phyloP scores from a whole-genome alignment of 2,329 filamentous ascomycete species.

The Blastomyces silverae region DNA sequence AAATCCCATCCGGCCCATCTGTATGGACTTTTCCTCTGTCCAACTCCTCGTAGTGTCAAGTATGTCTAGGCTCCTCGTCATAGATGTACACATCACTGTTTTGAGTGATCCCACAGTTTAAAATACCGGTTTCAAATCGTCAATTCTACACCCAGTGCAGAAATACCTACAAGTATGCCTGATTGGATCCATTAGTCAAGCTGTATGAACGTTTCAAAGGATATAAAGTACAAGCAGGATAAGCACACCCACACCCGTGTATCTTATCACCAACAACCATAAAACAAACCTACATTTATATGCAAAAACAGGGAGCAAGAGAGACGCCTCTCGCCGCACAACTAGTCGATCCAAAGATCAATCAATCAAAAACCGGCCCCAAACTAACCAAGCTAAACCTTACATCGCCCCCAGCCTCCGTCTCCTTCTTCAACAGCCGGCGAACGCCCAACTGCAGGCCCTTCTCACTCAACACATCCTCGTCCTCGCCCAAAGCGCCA shows the following conservation, averaged over 20 bases:
- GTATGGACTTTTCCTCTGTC: neutral
- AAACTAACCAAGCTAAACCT: constrained; percentile 58
- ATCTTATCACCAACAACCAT: neutral
- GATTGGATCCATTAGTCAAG: constrained; percentile 3
- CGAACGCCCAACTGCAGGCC: constrained; percentile 65
- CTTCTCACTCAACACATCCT: constrained; percentile 68
- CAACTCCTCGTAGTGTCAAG: neutral
- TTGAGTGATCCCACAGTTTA: neutral
- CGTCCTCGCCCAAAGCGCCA: constrained; percentile 51
- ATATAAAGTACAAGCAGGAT: neutral
- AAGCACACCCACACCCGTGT: neutral
- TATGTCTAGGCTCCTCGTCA: neutral
- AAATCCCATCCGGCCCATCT: neutral
- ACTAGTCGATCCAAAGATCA: neutral
- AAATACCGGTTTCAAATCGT: neutral
- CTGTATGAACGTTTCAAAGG: neutral
- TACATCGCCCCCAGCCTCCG: constrained; percentile 47
- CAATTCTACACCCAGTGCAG: neutral
- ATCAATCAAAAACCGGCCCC: constrained; percentile 51
- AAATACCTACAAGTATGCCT: neutral
- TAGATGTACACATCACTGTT: neutral
- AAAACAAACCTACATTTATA: constrained; percentile 1
- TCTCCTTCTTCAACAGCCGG: constrained; percentile 54
- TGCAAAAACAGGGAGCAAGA: neutral
- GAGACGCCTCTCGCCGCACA: neutral